Evolutionary conservation across 345 rosid genomes (phyloP), one percentile per base, ranked within the genome.

Genomic region (Linum trigynum): DNA sequence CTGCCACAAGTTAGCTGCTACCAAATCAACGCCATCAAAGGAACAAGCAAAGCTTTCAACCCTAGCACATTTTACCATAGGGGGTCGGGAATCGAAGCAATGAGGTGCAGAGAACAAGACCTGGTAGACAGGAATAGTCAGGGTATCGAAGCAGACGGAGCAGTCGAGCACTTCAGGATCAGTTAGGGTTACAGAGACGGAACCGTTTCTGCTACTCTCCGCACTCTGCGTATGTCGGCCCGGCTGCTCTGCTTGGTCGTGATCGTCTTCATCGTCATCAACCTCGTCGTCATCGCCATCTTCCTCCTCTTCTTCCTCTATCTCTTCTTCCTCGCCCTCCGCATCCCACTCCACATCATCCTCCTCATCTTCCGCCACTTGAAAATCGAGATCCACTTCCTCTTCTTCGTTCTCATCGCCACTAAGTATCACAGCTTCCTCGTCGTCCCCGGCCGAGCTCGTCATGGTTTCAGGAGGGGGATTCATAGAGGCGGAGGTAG

Each of bases 101-200:
- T 36, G 40, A 65, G 14, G 8, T 23, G 32, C 16, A 39, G 39
- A 9, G 55, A 38, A 15, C 3, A 64, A 38, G 45, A 83, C 91
- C 88, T 85, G 91, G 64, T 63, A 83, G 50, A 85, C 76, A 2
- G 88, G 91, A 69, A 67, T 14, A 12, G 75, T 67, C 74, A 85
- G 72, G 14, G 88, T 67, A 40, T 81, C 78, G 23, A 3, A 77
- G 72, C 91, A 85, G 60, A 81, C 68, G 55, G 75, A 50, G 69
- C 91, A 85, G 71, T 85, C 91, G 43, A 83, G 76, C 41, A 78
- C 79, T 36, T 81, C 83, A 2, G 86, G 84, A 68, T 85, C 91
- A 3, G 76, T 64, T 40, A 85, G 61, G 45, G 75, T 79, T 23
- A 75, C 51, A 11, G 77, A 65, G 50, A 80, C 8, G 5, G 76